Evolutionary conservation across 2,329 filamentous ascomycete genomes (phyloP), one percentile per base, ranked within the genome.

Genomic region (Biscogniauxia mediterranea): DNA sequence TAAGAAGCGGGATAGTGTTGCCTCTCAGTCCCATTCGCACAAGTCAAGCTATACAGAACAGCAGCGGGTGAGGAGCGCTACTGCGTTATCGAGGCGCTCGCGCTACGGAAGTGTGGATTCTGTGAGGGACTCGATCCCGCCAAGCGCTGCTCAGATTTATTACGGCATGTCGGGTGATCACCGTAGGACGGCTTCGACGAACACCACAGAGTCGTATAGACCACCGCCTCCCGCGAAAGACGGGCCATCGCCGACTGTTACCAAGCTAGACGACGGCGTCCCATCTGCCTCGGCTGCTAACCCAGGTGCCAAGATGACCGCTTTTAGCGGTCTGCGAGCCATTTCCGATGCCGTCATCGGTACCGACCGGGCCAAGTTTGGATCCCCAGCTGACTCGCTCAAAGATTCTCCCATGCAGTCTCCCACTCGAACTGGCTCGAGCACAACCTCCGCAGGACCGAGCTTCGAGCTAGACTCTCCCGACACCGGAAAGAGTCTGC

Each of bases 381-480:
- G 76, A 1, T 81, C 83, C 1, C 79, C 83, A 3, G 75, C 77
- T 1, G 83, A 87, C 52, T 79, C 81, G 11, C 65, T 78, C 6
- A 83, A 81, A 61, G 83, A 85, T 25, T 83, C 82, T 3, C 80
- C 81, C 1, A 70, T 84, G 65, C 79, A 82, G 62, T 92, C 90
- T 3, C 89, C 91, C 0, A 86, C 89, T 21, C 84, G 89, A 60
- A 94, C 92, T 3, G 92, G 90, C 5, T 96, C 93, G 2, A 89
- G 85, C 66, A 89, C 86, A 1, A 84, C 86, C 13, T 89, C 87
- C 1, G 84, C 76, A 5, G 85, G 82, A 1, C 84, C 81, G 5
- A 95, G 91, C 74, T 88, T 95, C 58, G 92, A 96, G 56, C 82
- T 93, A 1, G 91, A 94, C 56, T 92, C 90, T 51, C 85, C 88